Percentiles rank a stretch among this genome's conserved stretches.
phyloP scores from a whole-genome alignment of 106 monocot genomes.

The Vanilla planifolia region DNA sequence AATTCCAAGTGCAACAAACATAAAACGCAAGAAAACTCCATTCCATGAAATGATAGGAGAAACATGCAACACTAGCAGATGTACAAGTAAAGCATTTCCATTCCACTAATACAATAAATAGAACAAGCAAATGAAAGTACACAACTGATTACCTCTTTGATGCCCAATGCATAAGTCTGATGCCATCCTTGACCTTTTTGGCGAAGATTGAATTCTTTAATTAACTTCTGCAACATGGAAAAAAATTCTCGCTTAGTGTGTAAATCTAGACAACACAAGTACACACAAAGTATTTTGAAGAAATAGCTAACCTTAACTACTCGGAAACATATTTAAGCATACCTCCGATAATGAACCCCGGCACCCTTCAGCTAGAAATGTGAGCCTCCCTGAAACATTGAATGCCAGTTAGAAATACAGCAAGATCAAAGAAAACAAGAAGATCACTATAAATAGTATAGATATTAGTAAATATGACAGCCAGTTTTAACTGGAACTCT shows the following conservation, averaged over 20 bases:
- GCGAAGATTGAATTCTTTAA: slow-evolving; percentile 60
- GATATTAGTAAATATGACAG: too few relatives aligned
- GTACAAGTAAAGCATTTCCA: not conserved
- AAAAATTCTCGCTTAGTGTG: not conserved
- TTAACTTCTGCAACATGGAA: slow-evolving; percentile 69
- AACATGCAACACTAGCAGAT: not conserved
- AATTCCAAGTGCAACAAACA: too few relatives aligned
- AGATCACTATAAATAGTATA: too few relatives aligned
- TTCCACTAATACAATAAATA: not conserved
- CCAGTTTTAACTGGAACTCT: too few relatives aligned
- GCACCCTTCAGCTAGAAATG: slow-evolving; percentile 97
- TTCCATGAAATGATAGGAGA: not conserved
- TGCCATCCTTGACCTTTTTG: slow-evolving; percentile 85
- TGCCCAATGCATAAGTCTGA: slow-evolving; percentile 96
- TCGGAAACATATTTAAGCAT: slow-evolving; percentile 5
- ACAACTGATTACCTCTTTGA: slow-evolving; percentile 71
- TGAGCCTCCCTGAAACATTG: slow-evolving; percentile 70
- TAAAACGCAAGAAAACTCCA: too few relatives aligned
- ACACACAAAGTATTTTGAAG: slow-evolving; percentile 1
- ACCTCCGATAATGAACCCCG: slow-evolving; percentile 99
- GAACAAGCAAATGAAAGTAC: not conserved
- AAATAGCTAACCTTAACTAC: not conserved
- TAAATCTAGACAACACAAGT: not conserved
- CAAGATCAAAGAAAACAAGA: not conserved
- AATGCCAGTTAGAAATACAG: slow-evolving; percentile 3